Base-by-base conservation (phyloP, 2,329 filamentous ascomycete species). In the Fusarium marasasianum region DNA sequence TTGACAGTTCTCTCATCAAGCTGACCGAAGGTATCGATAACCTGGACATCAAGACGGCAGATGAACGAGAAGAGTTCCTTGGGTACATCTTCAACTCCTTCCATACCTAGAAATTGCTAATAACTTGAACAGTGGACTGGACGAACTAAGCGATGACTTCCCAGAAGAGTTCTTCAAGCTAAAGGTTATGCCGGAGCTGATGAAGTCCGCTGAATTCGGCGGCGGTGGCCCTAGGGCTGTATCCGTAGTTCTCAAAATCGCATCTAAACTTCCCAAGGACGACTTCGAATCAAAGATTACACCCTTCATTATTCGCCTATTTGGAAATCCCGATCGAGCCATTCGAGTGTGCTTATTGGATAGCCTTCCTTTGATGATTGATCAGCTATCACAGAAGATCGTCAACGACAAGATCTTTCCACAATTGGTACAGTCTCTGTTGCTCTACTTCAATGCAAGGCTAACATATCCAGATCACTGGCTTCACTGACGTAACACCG, bases 171-270 rank as follows among this genome's bases (percentile, higher is more conserved):
- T 98, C 82, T 98, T 98, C 87, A 97, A 97, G 81, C 93, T 97
- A 88, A 99, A 98, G 80, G 91, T 99, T 8, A 87, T 99, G 14
- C 96, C 96, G 0, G 96, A 99, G 80, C 86, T 99, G 37, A 88
- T 99, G n/a, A 99, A 98, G 80, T 98, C 95, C 0, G 95, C 98
- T n/a, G 96, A 99, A 79, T 99, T 98, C 81, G 96, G 96, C 13
- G 96, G 96, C 17, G 96, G 96, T 35, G 96, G 96, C 0, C 94
- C 96, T 1, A 97, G 97, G 79, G 95, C 97, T 1, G 93, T 99
- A 68, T 85, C 88, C 3, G 91, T 97, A 4, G 94, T 98, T 45
- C 91, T 98, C 86, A 97, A 97, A 80, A 98, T 99, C 76, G 91
- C 94, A 8, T 86, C 91, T 12, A 98, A 98, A 80, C 86, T 99